phyloP scores from a whole-genome alignment of 306 rosid species.

The Chamaecrista fasciculata region DNA sequence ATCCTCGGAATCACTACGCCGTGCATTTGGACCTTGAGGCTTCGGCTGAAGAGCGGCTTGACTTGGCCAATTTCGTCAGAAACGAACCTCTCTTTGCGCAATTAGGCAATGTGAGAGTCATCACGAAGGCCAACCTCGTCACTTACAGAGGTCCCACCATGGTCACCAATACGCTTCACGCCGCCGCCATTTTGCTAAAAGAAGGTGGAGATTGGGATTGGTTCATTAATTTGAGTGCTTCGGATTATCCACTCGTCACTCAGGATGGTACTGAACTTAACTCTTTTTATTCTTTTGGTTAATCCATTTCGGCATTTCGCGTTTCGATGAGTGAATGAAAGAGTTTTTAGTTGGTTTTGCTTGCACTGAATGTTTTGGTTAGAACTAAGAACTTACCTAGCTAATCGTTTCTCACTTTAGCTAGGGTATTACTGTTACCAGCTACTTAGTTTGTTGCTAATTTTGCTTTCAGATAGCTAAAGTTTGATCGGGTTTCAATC shows the following conservation, averaged over 20 bases:
- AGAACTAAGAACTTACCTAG: no score
- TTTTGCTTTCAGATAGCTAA: conserved; percentile 9
- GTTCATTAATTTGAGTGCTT: conserved; percentile 74
- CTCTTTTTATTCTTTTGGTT: not conserved
- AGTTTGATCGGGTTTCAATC: not conserved
- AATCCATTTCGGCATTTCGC: not conserved
- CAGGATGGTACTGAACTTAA: conserved; percentile 53
- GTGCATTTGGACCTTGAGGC: conserved; percentile 80
- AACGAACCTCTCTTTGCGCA: conserved; percentile 48
- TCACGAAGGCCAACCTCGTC: conserved; percentile 66
- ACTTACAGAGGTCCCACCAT: conserved; percentile 74
- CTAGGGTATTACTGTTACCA: not conserved
- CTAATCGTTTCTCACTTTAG: not conserved
- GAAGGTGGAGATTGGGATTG: conserved; percentile 80
- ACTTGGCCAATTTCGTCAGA: conserved; percentile 49
- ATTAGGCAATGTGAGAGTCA: conserved; percentile 55
- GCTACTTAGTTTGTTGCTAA: not conserved
- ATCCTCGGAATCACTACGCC: conserved; percentile 64
- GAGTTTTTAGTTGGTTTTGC: no score
- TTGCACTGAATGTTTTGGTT: not conserved
- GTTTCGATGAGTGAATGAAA: not conserved
- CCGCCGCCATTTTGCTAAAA: conserved; percentile 64
- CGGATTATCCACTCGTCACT: conserved; percentile 75
- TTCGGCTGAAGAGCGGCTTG: conserved; percentile 53
- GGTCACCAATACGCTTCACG: conserved; percentile 76